Evolutionary conservation across 2,329 filamentous ascomycete species (phyloP).

Genomic region (Orbilia javanica): DNA sequence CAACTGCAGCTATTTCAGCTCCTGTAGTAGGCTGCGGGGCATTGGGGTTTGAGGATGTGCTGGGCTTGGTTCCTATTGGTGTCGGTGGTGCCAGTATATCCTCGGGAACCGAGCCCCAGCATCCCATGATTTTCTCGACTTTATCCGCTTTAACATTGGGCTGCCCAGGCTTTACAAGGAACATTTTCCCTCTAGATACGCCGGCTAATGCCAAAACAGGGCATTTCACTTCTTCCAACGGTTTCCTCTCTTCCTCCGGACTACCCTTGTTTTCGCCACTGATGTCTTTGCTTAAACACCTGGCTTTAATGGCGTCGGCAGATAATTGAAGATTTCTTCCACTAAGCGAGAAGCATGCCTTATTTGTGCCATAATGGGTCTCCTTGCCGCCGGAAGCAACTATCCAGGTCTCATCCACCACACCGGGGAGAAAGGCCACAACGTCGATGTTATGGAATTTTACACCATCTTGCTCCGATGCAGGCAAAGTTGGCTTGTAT

Average conservation of each 20-base stretch:
- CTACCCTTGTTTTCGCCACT: slow-evolving; percentile 24
- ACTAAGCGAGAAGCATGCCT: slow-evolving; percentile 14
- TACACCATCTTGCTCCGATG: slow-evolving; percentile 24
- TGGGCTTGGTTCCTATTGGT: no score
- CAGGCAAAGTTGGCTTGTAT: slow-evolving; percentile 29
- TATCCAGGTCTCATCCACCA: slow-evolving; percentile 35
- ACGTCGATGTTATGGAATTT: slow-evolving; percentile 31
- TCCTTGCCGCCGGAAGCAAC: slow-evolving; percentile 36
- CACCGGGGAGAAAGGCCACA: slow-evolving; percentile 26
- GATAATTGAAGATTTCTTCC: slow-evolving; percentile 5
- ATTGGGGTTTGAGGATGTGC: no score
- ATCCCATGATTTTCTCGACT: slow-evolving; percentile 16
- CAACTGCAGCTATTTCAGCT: no score
- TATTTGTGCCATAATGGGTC: slow-evolving; percentile 27
- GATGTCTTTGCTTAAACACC: slow-evolving; percentile 35
- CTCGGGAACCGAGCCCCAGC: slow-evolving; percentile 6
- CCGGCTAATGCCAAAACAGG: slow-evolving; percentile 8
- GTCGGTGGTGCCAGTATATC: neutral
- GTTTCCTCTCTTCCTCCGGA: slow-evolving; percentile 18
- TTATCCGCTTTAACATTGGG: neutral
- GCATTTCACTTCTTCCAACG: slow-evolving; percentile 25
- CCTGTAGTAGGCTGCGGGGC: no score
- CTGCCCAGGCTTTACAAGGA: neutral
- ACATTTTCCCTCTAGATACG: neutral
- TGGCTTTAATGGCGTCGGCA: slow-evolving; percentile 12